Conservation (phyloP, 1,284 basidiomycete genomes). For the Trichosporon inkin region DNA sequence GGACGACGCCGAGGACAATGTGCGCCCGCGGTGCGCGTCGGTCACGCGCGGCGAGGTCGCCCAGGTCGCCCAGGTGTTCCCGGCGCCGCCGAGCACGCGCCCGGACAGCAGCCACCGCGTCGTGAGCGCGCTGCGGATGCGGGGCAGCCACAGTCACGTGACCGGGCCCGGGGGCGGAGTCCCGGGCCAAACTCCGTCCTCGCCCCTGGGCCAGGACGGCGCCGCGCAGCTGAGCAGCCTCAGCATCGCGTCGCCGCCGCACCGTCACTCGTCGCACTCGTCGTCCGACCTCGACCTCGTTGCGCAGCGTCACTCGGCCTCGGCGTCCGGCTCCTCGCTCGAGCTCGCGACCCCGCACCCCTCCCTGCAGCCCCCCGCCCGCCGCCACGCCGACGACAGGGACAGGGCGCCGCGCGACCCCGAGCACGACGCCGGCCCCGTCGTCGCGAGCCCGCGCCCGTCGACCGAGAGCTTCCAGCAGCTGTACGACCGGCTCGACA, state of each 20-base stretch:
- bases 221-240: neutral
- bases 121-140: neutral
- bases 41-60: neutral
- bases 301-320: neutral
- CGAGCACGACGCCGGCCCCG: neutral
- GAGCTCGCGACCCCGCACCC: slow-evolving; percentile 12
- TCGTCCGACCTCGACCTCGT: slow-evolving; percentile 1
- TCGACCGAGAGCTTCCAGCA: slow-evolving; percentile 35
- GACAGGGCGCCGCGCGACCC: slow-evolving; percentile 4
- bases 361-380: slow-evolving; percentile 31
- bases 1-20: neutral
- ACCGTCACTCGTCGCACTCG: neutral
- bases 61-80: neutral
- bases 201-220: too few relatives aligned
- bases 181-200: too few relatives aligned
- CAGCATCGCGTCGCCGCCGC: neutral
- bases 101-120: neutral
- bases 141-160: neutral
- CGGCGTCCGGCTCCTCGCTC: slow-evolving; percentile 11
- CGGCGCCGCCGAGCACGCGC: neutral
- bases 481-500: slow-evolving; percentile 45
- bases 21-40: neutral
- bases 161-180: too few relatives aligned
- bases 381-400: neutral
- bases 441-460: neutral